A percentile compares a stretch with the other conserved stretches of the same genome.
Evolutionary conservation across 2,329 filamentous ascomycete genomes (phyloP).

Genomic region (Sphaceloma murrayae): DNA sequence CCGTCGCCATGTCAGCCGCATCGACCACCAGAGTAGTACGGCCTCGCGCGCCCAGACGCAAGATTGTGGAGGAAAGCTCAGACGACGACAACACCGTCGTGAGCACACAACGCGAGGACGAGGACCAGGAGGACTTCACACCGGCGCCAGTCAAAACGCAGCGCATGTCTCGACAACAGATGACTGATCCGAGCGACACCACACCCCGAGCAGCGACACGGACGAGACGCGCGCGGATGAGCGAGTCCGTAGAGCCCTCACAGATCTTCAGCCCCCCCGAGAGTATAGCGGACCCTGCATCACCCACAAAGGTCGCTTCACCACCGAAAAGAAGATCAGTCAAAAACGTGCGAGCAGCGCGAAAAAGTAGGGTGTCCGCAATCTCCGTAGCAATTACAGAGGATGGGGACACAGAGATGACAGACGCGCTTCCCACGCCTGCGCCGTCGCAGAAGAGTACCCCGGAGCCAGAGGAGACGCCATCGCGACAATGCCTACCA

Average conservation of each 20-base stretch:
- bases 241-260: constrained; percentile 49
- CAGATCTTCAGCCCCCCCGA: constrained; percentile 51
- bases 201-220: constrained; percentile 36
- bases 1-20: constrained; percentile 35
- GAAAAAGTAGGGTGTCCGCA: constrained; percentile 31
- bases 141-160: constrained; percentile 56
- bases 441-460: constrained; percentile 29
- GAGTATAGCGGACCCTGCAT: constrained; percentile 40
- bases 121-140: constrained; percentile 70
- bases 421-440: constrained; percentile 16
- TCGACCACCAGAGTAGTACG: constrained; percentile 48
- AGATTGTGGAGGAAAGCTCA: constrained; percentile 63
- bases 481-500: constrained; percentile 44
- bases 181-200: constrained; percentile 35
- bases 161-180: constrained; percentile 48
- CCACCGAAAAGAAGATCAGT: constrained; percentile 55
- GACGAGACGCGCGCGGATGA: constrained; percentile 38
- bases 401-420: constrained; percentile 16
- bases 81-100: constrained; percentile 55
- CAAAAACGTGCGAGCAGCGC: constrained; percentile 43
- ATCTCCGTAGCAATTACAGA: constrained; percentile 30
- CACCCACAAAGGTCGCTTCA: constrained; percentile 47
- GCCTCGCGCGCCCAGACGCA: constrained; percentile 55
- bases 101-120: constrained; percentile 46
- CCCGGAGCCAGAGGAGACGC: constrained; percentile 34